phyloP scores from a whole-genome alignment of 768 basidiomycete genomes.

The Tricholoma hemisulphureum region DNA sequence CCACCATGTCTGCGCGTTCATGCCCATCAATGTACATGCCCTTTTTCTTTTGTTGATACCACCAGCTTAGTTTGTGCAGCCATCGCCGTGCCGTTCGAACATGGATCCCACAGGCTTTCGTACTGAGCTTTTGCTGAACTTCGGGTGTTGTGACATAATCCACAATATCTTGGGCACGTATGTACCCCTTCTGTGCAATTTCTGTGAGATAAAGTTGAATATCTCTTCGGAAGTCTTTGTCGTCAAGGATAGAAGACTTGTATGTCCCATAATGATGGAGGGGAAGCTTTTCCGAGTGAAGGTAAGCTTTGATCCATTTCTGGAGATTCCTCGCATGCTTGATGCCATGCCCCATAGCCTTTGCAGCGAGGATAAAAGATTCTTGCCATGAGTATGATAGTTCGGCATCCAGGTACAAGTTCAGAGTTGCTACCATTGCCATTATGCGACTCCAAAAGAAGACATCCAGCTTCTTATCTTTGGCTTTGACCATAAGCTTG shows the following conservation, averaged over 20 bases:
- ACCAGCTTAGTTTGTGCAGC: conserved; percentile 32
- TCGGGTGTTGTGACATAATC: conserved; percentile 24
- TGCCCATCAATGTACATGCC: background rate
- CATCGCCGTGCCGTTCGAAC: conserved; percentile 27
- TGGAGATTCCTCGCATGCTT: conserved; percentile 28
- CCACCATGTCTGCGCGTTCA: background rate
- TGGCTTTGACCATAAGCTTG: conserved; percentile 16
- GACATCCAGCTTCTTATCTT: conserved; percentile 31
- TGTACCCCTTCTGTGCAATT: conserved; percentile 23
- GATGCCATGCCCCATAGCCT: conserved; percentile 22
- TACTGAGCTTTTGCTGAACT: conserved; percentile 17
- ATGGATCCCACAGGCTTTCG: conserved; percentile 13
- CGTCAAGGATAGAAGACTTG: conserved; percentile 24
- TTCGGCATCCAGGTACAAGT: conserved; percentile 32
- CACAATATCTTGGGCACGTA: conserved; percentile 29
- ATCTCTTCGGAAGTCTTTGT: conserved; percentile 28
- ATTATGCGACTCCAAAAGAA: conserved; percentile 27
- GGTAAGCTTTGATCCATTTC: conserved; percentile 25
- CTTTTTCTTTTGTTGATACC: conserved; percentile 17
- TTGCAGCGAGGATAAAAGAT: conserved; percentile 29
- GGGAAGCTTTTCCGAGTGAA: conserved; percentile 21
- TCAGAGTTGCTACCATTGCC: conserved; percentile 31
- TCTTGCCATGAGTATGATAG: conserved; percentile 30
- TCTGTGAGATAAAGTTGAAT: conserved; percentile 29
- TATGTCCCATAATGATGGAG: conserved; percentile 21